Percentiles rank a stretch among this genome's conserved stretches.
Evolutionary conservation across 1,139 yeast genomes (phyloP).

Genomic region (Lizanozyma gosingica): DNA sequence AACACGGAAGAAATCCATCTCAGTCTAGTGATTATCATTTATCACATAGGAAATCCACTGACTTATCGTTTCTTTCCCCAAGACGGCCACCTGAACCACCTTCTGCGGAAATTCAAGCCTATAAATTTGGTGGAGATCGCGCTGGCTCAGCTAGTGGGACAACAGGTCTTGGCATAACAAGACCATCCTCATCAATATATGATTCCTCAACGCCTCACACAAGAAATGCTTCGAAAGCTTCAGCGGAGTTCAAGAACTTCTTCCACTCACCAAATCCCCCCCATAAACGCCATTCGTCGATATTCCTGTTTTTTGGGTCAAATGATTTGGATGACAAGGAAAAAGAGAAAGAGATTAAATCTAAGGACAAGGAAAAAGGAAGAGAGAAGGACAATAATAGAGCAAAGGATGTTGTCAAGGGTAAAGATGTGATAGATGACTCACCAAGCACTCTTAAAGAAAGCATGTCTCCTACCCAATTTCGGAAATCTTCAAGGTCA

Average conservation of each 20-base stretch:
- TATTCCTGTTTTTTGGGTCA: slow-evolving; percentile 34
- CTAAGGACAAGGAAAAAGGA: background rate
- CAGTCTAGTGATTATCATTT: background rate
- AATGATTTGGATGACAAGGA: slow-evolving; percentile 4
- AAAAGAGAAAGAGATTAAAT: background rate
- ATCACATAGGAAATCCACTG: background rate
- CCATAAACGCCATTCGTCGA: slow-evolving; percentile 31
- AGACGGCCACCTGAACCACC: slow-evolving; percentile 60
- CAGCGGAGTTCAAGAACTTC: slow-evolving; percentile 5
- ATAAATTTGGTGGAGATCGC: slow-evolving; percentile 17
- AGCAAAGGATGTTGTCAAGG: slow-evolving; percentile 12
- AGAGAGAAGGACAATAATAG: background rate
- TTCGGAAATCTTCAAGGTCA: background rate
- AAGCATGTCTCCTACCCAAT: background rate
- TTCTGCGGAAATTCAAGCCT: slow-evolving; percentile 25
- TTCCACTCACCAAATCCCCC: slow-evolving; percentile 5
- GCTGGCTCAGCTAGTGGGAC: slow-evolving; percentile 2
- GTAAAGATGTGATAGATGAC: slow-evolving; percentile 1
- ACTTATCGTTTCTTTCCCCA: slow-evolving; percentile 40
- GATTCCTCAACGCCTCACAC: slow-evolving; percentile 23
- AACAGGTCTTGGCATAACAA: slow-evolving; percentile 4
- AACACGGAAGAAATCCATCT: slow-evolving; percentile 6
- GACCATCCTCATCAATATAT: slow-evolving; percentile 40
- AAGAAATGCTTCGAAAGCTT: slow-evolving; percentile 23
- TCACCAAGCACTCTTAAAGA: background rate